These are phyloP conservation scores for Drosera capensis DNA, from an alignment of 148 eudicot genomes.

Conservation along the genomic window DNA sequence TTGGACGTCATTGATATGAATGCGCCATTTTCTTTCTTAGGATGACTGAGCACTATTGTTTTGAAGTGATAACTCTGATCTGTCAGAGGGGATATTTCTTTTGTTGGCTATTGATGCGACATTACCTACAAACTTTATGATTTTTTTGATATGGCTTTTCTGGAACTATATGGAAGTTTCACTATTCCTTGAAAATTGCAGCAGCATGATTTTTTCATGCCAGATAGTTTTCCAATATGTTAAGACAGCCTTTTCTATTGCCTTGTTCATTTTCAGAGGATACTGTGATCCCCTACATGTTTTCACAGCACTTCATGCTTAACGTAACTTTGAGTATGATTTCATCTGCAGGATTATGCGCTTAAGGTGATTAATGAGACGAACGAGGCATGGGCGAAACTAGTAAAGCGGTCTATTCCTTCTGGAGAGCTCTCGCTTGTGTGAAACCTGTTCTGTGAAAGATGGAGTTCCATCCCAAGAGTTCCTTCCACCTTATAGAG, in stretches of 20 bases:
- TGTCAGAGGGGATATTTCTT: too few relatives aligned
- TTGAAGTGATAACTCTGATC: too few relatives aligned
- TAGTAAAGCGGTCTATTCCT: constrained; percentile 70
- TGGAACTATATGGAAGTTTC: too few relatives aligned
- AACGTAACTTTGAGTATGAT: not conserved
- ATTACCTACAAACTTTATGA: too few relatives aligned
- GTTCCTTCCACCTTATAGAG: too few relatives aligned
- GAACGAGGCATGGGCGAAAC: constrained; percentile 87
- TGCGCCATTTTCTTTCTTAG: not conserved
- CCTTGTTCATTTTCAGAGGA: not conserved
- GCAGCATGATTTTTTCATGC: too few relatives aligned
- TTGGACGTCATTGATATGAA: not conserved
- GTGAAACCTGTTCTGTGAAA: constrained; percentile 15
- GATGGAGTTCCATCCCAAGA: not conserved
- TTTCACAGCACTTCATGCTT: too few relatives aligned
- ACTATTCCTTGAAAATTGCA: too few relatives aligned
- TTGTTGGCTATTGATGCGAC: too few relatives aligned
- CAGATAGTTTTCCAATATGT: too few relatives aligned
- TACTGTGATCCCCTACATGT: not conserved
- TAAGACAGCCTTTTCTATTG: too few relatives aligned
- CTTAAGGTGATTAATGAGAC: constrained; percentile 83
- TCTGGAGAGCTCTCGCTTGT: constrained; percentile 88
- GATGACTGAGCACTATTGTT: not conserved
- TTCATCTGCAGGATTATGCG: constrained; percentile 59
- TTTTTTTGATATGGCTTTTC: too few relatives aligned